Conservation (phyloP, 805 yeast species). For the Metschnikowia similis region DNA sequence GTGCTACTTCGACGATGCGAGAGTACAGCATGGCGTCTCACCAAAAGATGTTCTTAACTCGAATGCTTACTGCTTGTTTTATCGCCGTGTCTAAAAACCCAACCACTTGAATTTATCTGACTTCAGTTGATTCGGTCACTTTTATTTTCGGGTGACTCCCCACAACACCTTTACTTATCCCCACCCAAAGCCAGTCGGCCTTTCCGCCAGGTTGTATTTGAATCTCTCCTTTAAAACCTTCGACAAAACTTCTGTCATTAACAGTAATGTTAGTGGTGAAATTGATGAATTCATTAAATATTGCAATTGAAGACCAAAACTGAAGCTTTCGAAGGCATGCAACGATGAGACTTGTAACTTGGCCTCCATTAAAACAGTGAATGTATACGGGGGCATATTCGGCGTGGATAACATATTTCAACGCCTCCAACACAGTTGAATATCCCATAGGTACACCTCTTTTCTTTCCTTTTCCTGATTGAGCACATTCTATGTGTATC, state of each 20-base stretch:
- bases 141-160: slow-evolving; percentile 52
- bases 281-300: slow-evolving; percentile 76
- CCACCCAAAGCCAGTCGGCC: slow-evolving; percentile 65
- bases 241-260: slow-evolving; percentile 81
- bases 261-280: slow-evolving; percentile 75
- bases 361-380: slow-evolving; percentile 89
- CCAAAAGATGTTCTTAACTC: slow-evolving; percentile 55
- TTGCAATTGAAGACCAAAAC: slow-evolving; percentile 86
- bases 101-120: background rate
- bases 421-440: slow-evolving; percentile 52
- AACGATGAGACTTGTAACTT: slow-evolving; percentile 73
- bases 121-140: slow-evolving; percentile 20
- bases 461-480: slow-evolving; percentile 73
- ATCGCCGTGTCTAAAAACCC: slow-evolving; percentile 40
- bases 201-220: slow-evolving; percentile 41
- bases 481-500: slow-evolving; percentile 64
- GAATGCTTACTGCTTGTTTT: slow-evolving; percentile 83
- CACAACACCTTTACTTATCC: slow-evolving; percentile 55
- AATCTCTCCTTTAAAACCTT: slow-evolving; percentile 66
- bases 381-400: slow-evolving; percentile 68
- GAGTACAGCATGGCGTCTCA: slow-evolving; percentile 51
- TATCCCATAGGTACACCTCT: slow-evolving; percentile 78
- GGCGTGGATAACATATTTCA: slow-evolving; percentile 58
- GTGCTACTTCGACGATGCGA: slow-evolving; percentile 81
- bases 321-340: slow-evolving; percentile 83